Evolutionary conservation across 768 basidiomycete species (phyloP).

Genomic region (Cubamyces sp.): DNA sequence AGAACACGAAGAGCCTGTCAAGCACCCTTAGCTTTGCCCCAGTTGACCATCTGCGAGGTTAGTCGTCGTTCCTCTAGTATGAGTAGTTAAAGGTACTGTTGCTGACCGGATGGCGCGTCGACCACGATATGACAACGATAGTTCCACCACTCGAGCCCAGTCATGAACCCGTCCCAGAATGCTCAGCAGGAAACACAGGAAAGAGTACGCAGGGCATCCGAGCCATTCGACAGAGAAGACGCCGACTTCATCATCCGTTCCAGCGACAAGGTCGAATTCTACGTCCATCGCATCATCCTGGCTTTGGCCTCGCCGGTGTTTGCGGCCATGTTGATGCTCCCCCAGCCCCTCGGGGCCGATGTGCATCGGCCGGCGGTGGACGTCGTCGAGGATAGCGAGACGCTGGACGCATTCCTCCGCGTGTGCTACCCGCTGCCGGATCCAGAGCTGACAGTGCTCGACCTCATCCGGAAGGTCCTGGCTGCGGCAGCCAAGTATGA

Average conservation of each 20-base stretch:
- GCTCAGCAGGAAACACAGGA: too few relatives aligned
- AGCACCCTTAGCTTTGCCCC: too few relatives aligned
- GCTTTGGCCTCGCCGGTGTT: constrained; percentile 63
- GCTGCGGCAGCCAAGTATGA: constrained; percentile 33
- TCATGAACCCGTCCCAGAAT: too few relatives aligned
- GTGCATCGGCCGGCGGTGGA: constrained; percentile 28
- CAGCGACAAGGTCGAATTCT: constrained; percentile 55
- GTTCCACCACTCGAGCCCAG: too few relatives aligned
- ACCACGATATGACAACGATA: too few relatives aligned
- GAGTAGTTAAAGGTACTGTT: too few relatives aligned
- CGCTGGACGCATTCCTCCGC: constrained; percentile 37
- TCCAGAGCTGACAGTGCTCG: constrained; percentile 12
- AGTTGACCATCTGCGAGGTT: too few relatives aligned
- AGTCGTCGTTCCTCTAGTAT: too few relatives aligned
- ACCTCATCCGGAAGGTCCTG: constrained; percentile 7
- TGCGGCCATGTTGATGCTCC: constrained; percentile 56
- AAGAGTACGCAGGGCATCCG: constrained; percentile 1
- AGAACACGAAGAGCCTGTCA: too few relatives aligned
- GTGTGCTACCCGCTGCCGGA: constrained; percentile 40
- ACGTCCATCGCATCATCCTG: constrained; percentile 57
- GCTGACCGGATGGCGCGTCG: too few relatives aligned
- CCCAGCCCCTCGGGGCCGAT: constrained; percentile 42
- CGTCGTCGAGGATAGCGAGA: constrained; percentile 35
- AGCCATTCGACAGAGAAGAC: constrained; percentile 51
- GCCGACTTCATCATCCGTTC: constrained; percentile 56